Percentiles rank a stretch among this genome's conserved stretches.
These are phyloP conservation scores for Aspergillus incahuasiensis DNA, from an alignment of 495 filamentous ascomycete genomes.

Conservation along the genomic window DNA sequence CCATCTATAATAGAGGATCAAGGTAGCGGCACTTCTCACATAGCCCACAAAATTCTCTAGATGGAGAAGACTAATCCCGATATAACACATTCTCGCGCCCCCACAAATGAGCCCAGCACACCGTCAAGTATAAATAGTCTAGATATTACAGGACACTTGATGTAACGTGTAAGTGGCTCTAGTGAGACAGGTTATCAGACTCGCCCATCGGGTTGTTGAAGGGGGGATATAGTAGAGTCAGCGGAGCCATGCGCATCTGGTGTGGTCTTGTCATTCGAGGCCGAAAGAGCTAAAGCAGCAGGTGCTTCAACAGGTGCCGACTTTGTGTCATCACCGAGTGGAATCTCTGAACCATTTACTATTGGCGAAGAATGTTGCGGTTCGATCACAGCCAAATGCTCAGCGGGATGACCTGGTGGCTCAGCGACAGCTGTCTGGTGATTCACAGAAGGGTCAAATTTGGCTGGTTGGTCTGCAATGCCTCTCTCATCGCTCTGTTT, in stretches of 20 bases:
- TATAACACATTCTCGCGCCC: neutral
- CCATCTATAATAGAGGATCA: neutral
- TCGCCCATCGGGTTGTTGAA: neutral
- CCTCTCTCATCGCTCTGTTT: slow-evolving; percentile 25
- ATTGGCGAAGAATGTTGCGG: neutral
- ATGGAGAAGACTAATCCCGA: neutral
- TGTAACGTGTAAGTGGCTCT: neutral
- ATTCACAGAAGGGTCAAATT: neutral
- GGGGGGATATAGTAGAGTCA: neutral
- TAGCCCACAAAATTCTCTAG: neutral
- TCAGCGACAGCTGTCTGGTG: slow-evolving; percentile 1
- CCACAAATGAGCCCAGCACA: neutral
- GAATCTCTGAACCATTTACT: slow-evolving; percentile 1
- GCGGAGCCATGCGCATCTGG: neutral
- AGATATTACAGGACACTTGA: neutral
- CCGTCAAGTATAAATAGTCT: neutral
- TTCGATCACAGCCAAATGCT: neutral
- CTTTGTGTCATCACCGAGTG: neutral
- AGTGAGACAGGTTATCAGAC: neutral
- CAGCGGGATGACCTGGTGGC: neutral
- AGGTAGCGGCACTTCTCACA: neutral
- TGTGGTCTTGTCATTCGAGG: neutral
- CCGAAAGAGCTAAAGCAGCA: neutral
- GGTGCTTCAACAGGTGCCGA: neutral
- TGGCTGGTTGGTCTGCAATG: slow-evolving; percentile 19